Evolutionary conservation across 139 green algal genomes (phyloP).

Genomic region (Asterochloris sp.): DNA sequence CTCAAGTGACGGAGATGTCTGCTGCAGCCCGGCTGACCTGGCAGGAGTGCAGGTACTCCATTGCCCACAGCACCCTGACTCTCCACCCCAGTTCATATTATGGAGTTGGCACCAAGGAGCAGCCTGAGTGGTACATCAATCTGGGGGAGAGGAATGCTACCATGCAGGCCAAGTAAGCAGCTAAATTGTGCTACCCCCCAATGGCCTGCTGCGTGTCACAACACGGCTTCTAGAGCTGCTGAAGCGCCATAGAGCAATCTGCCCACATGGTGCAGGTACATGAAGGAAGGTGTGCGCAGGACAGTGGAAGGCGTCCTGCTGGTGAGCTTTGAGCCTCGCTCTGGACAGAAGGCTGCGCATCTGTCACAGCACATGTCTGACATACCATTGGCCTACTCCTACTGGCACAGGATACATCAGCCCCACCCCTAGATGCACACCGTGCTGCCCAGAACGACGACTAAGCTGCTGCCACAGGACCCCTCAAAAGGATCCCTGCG

Average conservation of each 20-base stretch:
- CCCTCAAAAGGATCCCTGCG: not conserved
- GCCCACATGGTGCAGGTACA: conserved; percentile 61
- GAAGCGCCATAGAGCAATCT: too few species aligned
- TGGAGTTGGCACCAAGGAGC: conserved; percentile 80
- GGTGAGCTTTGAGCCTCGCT: conserved; percentile 19
- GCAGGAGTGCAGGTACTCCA: conserved; percentile 35
- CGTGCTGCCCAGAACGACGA: not conserved
- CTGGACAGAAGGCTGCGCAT: not conserved
- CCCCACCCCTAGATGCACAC: not conserved
- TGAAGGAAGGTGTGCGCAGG: conserved; percentile 71
- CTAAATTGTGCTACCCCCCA: not conserved
- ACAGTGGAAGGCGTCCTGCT: conserved; percentile 88
- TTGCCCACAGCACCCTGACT: conserved; percentile 59
- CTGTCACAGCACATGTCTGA: not conserved
- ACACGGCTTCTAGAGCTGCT: too few species aligned
- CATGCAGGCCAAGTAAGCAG: conserved; percentile 74
- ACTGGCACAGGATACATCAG: not conserved
- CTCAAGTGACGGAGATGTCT: too few species aligned
- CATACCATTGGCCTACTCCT: not conserved
- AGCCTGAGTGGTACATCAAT: not conserved
- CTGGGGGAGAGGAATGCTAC: conserved; percentile 77
- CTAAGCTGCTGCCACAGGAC: not conserved
- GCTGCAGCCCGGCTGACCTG: conserved; percentile 3
- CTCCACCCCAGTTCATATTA: conserved; percentile 85
- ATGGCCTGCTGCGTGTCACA: not conserved